Evolutionary conservation across 1,139 yeast genomes (phyloP).

Genomic region (Citeromyces siamensis): DNA sequence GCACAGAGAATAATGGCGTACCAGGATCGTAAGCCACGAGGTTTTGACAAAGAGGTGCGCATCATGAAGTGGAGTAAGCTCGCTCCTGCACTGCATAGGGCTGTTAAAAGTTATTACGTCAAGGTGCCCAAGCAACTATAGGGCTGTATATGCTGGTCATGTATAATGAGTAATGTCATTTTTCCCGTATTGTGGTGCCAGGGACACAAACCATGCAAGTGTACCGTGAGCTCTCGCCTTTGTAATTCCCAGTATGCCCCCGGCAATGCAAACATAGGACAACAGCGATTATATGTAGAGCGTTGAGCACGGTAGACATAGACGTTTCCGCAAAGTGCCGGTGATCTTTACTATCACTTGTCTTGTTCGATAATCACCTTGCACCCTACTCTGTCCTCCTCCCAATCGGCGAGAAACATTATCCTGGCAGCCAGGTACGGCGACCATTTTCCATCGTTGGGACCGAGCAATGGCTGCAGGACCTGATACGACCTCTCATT

Average conservation of each 20-base stretch:
- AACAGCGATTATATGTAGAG: too few species aligned
- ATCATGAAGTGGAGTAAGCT: constrained; percentile 50
- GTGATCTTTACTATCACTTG: not conserved
- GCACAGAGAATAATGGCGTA: constrained; percentile 59
- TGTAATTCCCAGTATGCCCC: too few species aligned
- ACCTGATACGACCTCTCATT: not conserved
- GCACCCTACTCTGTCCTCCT: not conserved
- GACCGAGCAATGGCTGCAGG: not conserved
- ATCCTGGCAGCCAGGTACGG: not conserved
- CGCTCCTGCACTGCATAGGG: constrained; percentile 46
- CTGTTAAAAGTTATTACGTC: constrained; percentile 51
- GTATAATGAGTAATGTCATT: too few species aligned
- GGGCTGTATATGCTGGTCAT: too few species aligned
- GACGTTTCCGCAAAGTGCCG: too few species aligned
- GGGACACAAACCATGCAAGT: too few species aligned
- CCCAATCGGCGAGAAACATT: not conserved
- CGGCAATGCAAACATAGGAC: too few species aligned
- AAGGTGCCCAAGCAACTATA: constrained; percentile 27
- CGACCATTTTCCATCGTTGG: not conserved
- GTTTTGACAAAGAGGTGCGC: constrained; percentile 56
- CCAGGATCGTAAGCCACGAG: constrained; percentile 49
- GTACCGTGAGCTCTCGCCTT: too few species aligned
- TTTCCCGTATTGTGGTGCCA: too few species aligned
- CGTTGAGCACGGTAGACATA: too few species aligned
- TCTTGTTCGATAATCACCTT: not conserved